These are phyloP conservation scores for Helicostylum pulchrum DNA, from an alignment of 192 early-diverging fungal species.

Conservation along the genomic window DNA sequence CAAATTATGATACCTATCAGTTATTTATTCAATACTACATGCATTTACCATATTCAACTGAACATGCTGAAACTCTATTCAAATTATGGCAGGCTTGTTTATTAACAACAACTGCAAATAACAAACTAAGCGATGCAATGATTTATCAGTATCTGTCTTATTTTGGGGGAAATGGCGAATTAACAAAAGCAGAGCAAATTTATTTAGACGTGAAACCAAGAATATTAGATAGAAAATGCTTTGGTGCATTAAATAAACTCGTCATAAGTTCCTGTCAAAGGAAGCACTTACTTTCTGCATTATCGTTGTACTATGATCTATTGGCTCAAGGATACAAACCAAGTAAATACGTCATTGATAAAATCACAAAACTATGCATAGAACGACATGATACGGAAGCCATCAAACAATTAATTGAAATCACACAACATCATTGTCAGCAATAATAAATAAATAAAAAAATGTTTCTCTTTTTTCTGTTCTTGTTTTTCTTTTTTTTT, in stretches of 20 bases:
- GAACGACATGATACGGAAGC: background rate
- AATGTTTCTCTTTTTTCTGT: no score
- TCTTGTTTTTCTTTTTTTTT: no score
- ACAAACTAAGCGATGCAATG: background rate
- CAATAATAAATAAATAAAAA: background rate
- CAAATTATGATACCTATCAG: background rate
- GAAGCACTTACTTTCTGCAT: background rate
- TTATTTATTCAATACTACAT: background rate
- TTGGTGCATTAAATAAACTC: no score
- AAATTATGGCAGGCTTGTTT: background rate
- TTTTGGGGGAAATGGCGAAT: background rate
- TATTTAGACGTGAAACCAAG: background rate
- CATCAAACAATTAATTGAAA: background rate
- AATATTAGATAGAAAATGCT: no score
- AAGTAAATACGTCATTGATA: background rate
- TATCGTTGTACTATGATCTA: background rate
- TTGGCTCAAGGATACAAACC: background rate
- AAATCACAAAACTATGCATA: background rate
- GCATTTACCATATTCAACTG: background rate
- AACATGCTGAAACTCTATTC: background rate
- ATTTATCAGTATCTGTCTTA: background rate
- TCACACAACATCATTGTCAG: background rate
- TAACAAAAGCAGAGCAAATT: background rate
- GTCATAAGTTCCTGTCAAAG: no score
- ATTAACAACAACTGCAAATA: background rate